phyloP scores from a whole-genome alignment of 1,284 basidiomycete species.

The Butyriboletus regius region DNA sequence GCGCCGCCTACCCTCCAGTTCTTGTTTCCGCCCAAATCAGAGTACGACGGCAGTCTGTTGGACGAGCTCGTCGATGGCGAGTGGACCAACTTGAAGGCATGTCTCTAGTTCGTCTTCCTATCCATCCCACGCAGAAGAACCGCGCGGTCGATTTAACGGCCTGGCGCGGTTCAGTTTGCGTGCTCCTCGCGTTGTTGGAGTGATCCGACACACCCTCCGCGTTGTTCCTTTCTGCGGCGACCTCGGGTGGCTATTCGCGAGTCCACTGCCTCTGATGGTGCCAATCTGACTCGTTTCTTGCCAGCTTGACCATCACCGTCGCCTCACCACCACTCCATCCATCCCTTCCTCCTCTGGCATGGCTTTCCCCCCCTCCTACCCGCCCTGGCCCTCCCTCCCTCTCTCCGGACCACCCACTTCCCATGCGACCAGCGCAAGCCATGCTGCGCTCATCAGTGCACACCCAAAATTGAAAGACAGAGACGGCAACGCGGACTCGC shows the following conservation, averaged over 20 bases:
- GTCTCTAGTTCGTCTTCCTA: slow-evolving; percentile 2
- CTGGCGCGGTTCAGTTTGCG: background rate
- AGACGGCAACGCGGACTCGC: slow-evolving; percentile 8
- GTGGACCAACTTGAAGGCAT: slow-evolving; percentile 18
- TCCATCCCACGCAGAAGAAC: slow-evolving; percentile 14
- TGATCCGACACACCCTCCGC: slow-evolving; percentile 6
- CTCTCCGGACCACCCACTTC: slow-evolving; percentile 5
- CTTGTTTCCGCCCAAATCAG: slow-evolving; percentile 5
- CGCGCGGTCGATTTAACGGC: background rate
- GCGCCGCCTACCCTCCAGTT: background rate
- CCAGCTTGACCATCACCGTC: slow-evolving; percentile 14
- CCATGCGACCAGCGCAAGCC: background rate
- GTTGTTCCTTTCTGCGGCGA: background rate
- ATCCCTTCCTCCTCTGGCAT: slow-evolving; percentile 9
- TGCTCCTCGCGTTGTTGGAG: background rate
- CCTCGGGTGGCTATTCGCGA: slow-evolving; percentile 12
- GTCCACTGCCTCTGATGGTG: slow-evolving; percentile 22
- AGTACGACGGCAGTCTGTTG: background rate
- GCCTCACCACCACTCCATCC: slow-evolving; percentile 2
- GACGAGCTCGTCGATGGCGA: slow-evolving; percentile 17
- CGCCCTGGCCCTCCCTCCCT: slow-evolving; percentile 22
- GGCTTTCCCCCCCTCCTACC: slow-evolving; percentile 5
- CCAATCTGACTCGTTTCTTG: slow-evolving; percentile 9
- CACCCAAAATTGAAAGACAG: slow-evolving; percentile 14
- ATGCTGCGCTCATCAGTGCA: background rate